These are phyloP conservation scores for Colletotrichum phormii DNA, from an alignment of 2,329 filamentous ascomycete genomes.

Conservation along the genomic window DNA sequence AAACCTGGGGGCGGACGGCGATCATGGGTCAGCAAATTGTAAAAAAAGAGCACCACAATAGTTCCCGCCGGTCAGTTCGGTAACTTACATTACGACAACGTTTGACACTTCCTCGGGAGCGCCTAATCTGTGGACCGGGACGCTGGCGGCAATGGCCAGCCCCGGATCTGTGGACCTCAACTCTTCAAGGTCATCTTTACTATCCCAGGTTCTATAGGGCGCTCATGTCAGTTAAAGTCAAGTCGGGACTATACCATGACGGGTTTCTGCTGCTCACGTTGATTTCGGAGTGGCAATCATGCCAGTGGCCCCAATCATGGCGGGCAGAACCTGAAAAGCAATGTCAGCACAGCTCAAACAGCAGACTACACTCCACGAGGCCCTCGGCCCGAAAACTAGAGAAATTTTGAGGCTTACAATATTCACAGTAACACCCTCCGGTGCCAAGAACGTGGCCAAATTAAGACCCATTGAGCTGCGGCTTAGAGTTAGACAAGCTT, in stretches of 20 bases:
- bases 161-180: constrained; percentile 46
- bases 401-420: constrained; percentile 39
- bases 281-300: constrained; percentile 49
- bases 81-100: constrained; percentile 47
- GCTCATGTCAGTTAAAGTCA: background rate
- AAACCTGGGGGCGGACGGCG: constrained; percentile 38
- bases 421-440: constrained; percentile 49
- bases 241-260: background rate
- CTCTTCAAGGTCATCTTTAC: constrained; percentile 44
- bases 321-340: constrained; percentile 46
- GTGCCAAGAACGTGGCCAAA: constrained; percentile 46
- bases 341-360: background rate
- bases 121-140: constrained; percentile 49
- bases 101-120: constrained; percentile 49
- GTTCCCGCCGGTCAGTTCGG: constrained; percentile 35
- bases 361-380: background rate
- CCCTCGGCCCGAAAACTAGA: background rate
- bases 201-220: constrained; percentile 44
- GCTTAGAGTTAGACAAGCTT: background rate
- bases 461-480: constrained; percentile 50
- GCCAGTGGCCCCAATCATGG: constrained; percentile 50
- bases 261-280: constrained; percentile 37
- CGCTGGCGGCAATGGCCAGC: constrained; percentile 47
- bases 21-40: background rate
- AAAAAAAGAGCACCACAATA: background rate